Conservation (phyloP, 2,329 filamentous ascomycete genomes). For the Penicillium sp. region DNA sequence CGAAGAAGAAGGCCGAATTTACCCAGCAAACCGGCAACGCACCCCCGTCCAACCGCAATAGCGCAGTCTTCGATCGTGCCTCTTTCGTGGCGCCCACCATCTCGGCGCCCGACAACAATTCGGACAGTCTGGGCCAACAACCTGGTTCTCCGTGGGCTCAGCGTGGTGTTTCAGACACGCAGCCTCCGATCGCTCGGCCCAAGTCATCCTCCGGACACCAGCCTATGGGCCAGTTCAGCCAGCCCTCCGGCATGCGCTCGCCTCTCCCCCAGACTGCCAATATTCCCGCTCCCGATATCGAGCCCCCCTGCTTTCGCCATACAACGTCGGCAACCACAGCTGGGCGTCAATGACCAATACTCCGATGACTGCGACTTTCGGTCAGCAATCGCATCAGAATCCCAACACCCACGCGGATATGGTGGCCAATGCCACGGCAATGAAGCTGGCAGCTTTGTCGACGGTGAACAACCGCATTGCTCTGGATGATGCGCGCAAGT, state of each 20-base stretch:
- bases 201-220: slow-evolving; percentile 76
- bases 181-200: slow-evolving; percentile 60
- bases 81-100: slow-evolving; percentile 76
- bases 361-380: slow-evolving; percentile 88
- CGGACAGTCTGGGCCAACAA: slow-evolving; percentile 62
- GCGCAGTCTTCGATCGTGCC: slow-evolving; percentile 70
- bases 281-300: slow-evolving; percentile 70
- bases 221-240: slow-evolving; percentile 91
- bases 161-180: slow-evolving; percentile 50
- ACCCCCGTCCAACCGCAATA: slow-evolving; percentile 90
- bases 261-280: slow-evolving; percentile 83
- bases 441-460: slow-evolving; percentile 95
- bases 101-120: slow-evolving; percentile 62
- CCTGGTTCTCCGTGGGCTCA: slow-evolving; percentile 80
- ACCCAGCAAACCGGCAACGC: slow-evolving; percentile 90
- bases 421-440: slow-evolving; percentile 97
- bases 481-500: slow-evolving; percentile 94
- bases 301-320: slow-evolving; percentile 80
- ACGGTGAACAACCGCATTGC: slow-evolving; percentile 98
- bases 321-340: slow-evolving; percentile 75
- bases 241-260: slow-evolving; percentile 78
- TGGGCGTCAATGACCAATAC: slow-evolving; percentile 99
- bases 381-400: slow-evolving; percentile 46
- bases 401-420: slow-evolving; percentile 79
- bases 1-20: slow-evolving; percentile 96